These are phyloP conservation scores for Schizonepeta tenuifolia DNA, from an alignment of 257 asterid genomes.

Conservation along the genomic window DNA sequence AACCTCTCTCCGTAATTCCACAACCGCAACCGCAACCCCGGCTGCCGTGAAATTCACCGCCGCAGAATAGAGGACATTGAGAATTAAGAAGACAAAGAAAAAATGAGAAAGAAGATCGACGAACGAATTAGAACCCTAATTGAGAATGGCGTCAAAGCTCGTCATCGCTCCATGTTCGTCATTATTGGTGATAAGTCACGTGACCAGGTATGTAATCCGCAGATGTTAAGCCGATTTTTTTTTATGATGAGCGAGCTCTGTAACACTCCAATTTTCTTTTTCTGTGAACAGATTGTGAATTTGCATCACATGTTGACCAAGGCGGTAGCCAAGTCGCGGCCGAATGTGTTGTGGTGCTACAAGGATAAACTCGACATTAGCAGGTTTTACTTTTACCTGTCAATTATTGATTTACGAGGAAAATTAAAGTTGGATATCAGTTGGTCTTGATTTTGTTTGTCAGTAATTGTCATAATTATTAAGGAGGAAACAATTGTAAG, in stretches of 20 bases:
- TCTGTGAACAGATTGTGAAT: slow-evolving; percentile 62
- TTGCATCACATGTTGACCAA: slow-evolving; percentile 75
- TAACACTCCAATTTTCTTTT: not conserved
- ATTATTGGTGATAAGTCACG: slow-evolving; percentile 91
- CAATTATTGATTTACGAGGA: not conserved
- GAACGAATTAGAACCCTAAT: slow-evolving; percentile 84
- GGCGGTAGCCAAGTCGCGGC: slow-evolving; percentile 71
- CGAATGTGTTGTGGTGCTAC: slow-evolving; percentile 92
- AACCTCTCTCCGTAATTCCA: not conserved
- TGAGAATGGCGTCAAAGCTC: slow-evolving; percentile 85
- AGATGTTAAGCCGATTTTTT: too few relatives aligned
- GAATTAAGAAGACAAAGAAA: slow-evolving; percentile 9
- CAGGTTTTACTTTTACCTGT: slow-evolving; percentile 51
- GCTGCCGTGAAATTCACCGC: slow-evolving; percentile 21
- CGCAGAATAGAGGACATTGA: slow-evolving; percentile 13
- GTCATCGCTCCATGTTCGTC: slow-evolving; percentile 92
- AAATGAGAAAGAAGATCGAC: slow-evolving; percentile 85
- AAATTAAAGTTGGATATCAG: not conserved
- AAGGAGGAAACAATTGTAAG: not conserved
- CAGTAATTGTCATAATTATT: slow-evolving; percentile 6
- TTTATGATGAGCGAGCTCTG: too few relatives aligned
- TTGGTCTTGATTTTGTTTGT: slow-evolving; percentile 6
- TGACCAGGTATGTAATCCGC: slow-evolving; percentile 54
- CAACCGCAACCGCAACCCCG: slow-evolving; percentile 13
- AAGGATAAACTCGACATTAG: slow-evolving; percentile 91